Conservation (phyloP, 768 basidiomycete species). For the Cystofilobasidium bisporidii region DNA sequence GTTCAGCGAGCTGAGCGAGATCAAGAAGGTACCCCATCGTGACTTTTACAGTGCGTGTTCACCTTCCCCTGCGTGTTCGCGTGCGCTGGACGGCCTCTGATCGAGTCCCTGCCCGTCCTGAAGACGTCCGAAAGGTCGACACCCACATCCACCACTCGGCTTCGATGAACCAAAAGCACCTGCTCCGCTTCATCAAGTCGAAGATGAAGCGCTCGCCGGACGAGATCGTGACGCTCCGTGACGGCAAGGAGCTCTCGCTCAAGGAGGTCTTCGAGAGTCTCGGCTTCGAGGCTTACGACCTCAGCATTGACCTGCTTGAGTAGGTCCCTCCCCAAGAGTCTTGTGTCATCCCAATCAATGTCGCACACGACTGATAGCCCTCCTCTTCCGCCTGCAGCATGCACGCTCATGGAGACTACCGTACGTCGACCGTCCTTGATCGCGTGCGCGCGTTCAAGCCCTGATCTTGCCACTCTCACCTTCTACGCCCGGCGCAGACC, state of each 20-base stretch:
- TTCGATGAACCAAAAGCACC: slow-evolving; percentile 98
- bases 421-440: not conserved
- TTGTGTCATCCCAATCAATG: too few relatives aligned
- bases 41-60: slow-evolving; percentile 76
- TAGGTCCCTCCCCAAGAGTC: not conserved
- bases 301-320: slow-evolving; percentile 65
- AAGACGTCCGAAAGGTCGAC: slow-evolving; percentile 83
- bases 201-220: slow-evolving; percentile 85
- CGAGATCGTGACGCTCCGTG: slow-evolving; percentile 90
- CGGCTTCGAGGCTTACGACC: slow-evolving; percentile 87
- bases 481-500: slow-evolving; percentile 45
- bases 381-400: not conserved
- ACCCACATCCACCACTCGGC: slow-evolving; percentile 98
- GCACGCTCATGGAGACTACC: slow-evolving; percentile 27
- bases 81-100: too few relatives aligned
- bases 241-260: slow-evolving; percentile 76
- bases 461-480: not conserved
- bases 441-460: not conserved
- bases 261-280: slow-evolving; percentile 93
- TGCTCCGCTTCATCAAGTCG: slow-evolving; percentile 96
- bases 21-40: slow-evolving; percentile 88
- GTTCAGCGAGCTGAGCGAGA: slow-evolving; percentile 83
- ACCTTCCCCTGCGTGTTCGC: too few relatives aligned
- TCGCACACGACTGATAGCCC: too few relatives aligned
- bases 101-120: not conserved